Conservation (phyloP, 345 rosid species). For the Durio zibethinus region DNA sequence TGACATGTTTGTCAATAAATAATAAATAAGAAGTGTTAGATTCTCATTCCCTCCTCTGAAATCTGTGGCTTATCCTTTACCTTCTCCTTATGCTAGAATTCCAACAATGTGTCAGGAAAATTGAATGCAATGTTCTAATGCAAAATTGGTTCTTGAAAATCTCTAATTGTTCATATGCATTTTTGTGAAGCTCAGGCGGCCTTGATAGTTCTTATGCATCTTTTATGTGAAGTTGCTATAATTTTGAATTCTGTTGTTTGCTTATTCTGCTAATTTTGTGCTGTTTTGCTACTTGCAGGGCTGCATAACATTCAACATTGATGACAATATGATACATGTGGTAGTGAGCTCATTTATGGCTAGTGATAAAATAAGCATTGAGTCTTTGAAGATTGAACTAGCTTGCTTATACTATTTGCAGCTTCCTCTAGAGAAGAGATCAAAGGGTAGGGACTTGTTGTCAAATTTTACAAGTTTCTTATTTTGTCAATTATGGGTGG, state of each 20-base stretch:
- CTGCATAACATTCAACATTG: slow-evolving; percentile 52
- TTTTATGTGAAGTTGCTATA: neutral
- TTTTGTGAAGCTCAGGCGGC: neutral
- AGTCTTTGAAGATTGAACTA: slow-evolving; percentile 70
- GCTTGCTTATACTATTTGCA: slow-evolving; percentile 80
- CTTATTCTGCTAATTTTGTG: slow-evolving; percentile 12
- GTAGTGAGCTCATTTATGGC: slow-evolving; percentile 36
- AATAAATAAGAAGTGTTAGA: neutral
- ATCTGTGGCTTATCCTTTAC: slow-evolving; percentile 6
- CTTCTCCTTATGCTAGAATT: neutral
- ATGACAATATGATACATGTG: slow-evolving; percentile 37
- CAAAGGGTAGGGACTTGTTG: slow-evolving; percentile 51
- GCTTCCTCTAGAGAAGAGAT: slow-evolving; percentile 69
- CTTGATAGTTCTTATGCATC: neutral
- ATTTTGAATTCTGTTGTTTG: neutral
- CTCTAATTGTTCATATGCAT: neutral
- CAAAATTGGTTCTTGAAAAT: neutral
- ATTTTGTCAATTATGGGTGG: neutral
- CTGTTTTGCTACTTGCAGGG: slow-evolving; percentile 46
- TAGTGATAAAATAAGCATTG: slow-evolving; percentile 37
- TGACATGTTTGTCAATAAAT: neutral
- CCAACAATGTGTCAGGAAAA: neutral
- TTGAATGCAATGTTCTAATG: neutral
- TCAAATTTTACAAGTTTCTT: slow-evolving; percentile 6
- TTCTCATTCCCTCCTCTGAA: slow-evolving; percentile 1